These are phyloP conservation scores for Aspergillus novofumigatus DNA, from an alignment of 2,329 filamentous ascomycete genomes.

Conservation along the genomic window DNA sequence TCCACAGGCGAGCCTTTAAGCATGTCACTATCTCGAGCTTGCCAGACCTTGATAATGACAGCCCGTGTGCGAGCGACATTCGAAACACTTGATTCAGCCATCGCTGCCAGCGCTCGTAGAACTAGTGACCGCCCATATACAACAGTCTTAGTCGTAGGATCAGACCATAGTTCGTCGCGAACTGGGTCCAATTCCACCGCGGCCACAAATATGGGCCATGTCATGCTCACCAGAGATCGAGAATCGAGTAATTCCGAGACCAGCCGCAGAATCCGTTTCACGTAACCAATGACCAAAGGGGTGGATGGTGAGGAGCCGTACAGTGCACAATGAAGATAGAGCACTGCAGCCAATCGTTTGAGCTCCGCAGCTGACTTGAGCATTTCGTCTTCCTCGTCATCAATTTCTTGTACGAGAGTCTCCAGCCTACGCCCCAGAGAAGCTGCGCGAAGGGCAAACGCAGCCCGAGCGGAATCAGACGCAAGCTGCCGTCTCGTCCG, in stretches of 20 bases:
- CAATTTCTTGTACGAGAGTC: slow-evolving; percentile 31
- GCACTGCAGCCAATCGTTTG: slow-evolving; percentile 41
- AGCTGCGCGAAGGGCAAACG: slow-evolving; percentile 31
- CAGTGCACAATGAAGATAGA: slow-evolving; percentile 47
- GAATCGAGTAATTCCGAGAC: slow-evolving; percentile 32
- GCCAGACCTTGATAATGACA: slow-evolving; percentile 48
- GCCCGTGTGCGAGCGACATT: slow-evolving; percentile 45
- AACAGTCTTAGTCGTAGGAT: slow-evolving; percentile 12
- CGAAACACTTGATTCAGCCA: slow-evolving; percentile 39
- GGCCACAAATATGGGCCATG: slow-evolving; percentile 44
- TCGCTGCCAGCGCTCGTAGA: slow-evolving; percentile 37
- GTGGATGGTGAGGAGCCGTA: slow-evolving; percentile 41
- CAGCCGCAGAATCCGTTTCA: slow-evolving; percentile 33
- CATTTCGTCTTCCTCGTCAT: slow-evolving; percentile 27
- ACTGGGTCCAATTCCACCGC: slow-evolving; percentile 40
- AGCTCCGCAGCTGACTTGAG: slow-evolving; percentile 39
- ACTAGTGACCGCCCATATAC: slow-evolving; percentile 38
- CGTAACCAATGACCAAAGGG: slow-evolving; percentile 28
- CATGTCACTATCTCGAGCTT: slow-evolving; percentile 38
- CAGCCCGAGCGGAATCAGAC: slow-evolving; percentile 19
- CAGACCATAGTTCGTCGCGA: slow-evolving; percentile 34
- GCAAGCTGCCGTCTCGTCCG: slow-evolving; percentile 27
- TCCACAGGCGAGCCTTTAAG: slow-evolving; percentile 19
- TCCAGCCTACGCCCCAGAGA: slow-evolving; percentile 33
- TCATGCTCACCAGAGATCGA: slow-evolving; percentile 32